Evolutionary conservation across 2,329 filamentous ascomycete species (phyloP).

Genomic region (Colletotrichum tropicale): DNA sequence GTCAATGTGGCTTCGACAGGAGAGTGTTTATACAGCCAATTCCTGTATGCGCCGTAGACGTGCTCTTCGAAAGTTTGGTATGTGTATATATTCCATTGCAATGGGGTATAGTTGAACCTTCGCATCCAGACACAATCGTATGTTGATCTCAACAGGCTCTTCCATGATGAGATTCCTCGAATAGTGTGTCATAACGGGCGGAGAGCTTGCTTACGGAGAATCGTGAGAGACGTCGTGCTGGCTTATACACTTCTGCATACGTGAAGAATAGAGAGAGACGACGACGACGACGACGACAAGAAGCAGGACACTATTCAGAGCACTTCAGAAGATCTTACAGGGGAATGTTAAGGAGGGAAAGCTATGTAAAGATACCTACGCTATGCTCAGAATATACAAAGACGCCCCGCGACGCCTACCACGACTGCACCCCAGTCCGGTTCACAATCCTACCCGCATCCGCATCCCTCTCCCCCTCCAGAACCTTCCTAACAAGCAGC

Average conservation of each 20-base stretch:
- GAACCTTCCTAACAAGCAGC: slow-evolving; percentile 38
- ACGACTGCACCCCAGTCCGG: slow-evolving; percentile 8
- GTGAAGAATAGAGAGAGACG: neutral
- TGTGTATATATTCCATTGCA: neutral
- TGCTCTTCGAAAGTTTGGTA: neutral
- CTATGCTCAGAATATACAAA: neutral
- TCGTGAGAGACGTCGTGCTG: neutral
- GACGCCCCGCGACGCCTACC: neutral
- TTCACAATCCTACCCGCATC: slow-evolving; percentile 42
- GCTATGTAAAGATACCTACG: neutral
- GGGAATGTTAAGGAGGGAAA: neutral
- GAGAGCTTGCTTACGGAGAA: neutral
- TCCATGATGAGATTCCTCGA: neutral
- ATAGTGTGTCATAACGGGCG: neutral
- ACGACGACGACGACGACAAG: neutral
- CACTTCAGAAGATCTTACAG: neutral
- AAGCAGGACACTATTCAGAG: neutral
- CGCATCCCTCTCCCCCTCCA: slow-evolving; percentile 43
- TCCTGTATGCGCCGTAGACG: too few relatives aligned
- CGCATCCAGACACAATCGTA: neutral
- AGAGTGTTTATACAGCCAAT: neutral
- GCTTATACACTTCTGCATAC: neutral
- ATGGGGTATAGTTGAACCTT: neutral
- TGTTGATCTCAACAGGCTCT: neutral
- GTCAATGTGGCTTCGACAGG: neutral